A percentile compares a stretch with the other conserved stretches of the same genome.
phyloP scores from a whole-genome alignment of 257 asterid species.

The Ajuga chamaepitys region DNA sequence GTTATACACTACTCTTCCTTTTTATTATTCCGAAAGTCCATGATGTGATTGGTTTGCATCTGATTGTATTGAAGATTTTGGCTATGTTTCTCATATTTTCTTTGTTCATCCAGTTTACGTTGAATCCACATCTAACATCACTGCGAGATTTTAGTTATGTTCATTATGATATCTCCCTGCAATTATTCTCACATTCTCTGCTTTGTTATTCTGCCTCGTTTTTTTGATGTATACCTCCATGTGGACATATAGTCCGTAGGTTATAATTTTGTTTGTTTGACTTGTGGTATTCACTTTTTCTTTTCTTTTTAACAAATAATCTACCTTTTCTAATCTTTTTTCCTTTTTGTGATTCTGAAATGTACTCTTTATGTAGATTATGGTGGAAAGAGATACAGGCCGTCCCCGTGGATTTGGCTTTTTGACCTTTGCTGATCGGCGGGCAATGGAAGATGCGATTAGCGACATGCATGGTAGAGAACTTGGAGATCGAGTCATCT shows the following conservation, averaged over 20 bases:
- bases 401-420: constrained; percentile 99
- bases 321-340: not conserved
- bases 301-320: not conserved
- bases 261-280: not conserved
- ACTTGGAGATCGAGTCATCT: constrained; percentile 76
- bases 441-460: constrained; percentile 93
- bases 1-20: not conserved
- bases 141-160: too few relatives aligned
- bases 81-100: not conserved
- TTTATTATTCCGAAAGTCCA: too few relatives aligned
- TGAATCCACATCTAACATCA: too few relatives aligned
- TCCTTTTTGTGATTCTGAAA: not conserved
- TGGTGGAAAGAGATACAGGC: constrained; percentile 95
- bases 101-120: too few relatives aligned
- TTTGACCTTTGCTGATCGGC: constrained; percentile 84
- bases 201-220: not conserved
- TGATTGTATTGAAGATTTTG: not conserved
- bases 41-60: too few relatives aligned
- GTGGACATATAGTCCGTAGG: too few relatives aligned
- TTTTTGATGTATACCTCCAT: not conserved
- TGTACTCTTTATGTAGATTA: constrained; percentile 37
- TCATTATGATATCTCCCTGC: too few relatives aligned
- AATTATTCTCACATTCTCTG: not conserved
- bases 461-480: constrained; percentile 94
- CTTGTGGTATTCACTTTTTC: not conserved